phyloP scores from a whole-genome alignment of 2,329 filamentous ascomycete species.

The Leptographium radiaticola region DNA sequence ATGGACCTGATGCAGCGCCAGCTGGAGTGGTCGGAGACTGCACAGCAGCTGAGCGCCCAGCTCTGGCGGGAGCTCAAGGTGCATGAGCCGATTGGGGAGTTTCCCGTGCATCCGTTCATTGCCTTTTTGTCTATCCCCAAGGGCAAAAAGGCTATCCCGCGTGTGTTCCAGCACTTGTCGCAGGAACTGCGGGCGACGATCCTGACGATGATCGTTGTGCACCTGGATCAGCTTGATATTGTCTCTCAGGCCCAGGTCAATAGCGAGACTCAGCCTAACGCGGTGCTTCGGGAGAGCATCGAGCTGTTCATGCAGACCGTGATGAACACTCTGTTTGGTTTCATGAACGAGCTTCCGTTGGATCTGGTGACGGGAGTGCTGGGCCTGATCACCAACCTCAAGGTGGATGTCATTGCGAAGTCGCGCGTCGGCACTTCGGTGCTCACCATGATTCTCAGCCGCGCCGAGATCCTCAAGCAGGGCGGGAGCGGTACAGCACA shows the following conservation, averaged over 20 bases:
- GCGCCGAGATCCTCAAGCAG: conserved; percentile 87
- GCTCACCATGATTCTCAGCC: conserved; percentile 86
- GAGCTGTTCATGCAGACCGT: conserved; percentile 81
- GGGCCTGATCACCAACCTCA: conserved; percentile 71
- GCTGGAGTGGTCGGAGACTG: conserved; percentile 64
- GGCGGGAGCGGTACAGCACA: conserved; percentile 55
- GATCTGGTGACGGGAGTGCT: conserved; percentile 85
- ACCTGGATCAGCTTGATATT: conserved; percentile 85
- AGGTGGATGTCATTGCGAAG: conserved; percentile 70
- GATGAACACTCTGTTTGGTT: conserved; percentile 79
- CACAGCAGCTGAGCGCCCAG: conserved; percentile 59
- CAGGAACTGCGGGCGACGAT: conserved; percentile 90
- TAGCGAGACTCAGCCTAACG: conserved; percentile 56
- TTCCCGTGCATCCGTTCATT: conserved; percentile 82
- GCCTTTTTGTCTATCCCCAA: conserved; percentile 89
- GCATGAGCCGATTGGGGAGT: conserved; percentile 74
- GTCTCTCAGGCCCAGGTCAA: conserved; percentile 67
- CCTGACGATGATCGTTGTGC: conserved; percentile 87
- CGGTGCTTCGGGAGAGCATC: conserved; percentile 75
- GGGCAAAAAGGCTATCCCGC: conserved; percentile 90
- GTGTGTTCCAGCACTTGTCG: conserved; percentile 86
- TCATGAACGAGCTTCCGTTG: conserved; percentile 81
- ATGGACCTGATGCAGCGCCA: conserved; percentile 59
- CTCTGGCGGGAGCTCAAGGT: conserved; percentile 85
- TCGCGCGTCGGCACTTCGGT: conserved; percentile 82